Base-by-base conservation (phyloP, 176 grass and related monocot genomes). In the Hordeum marinum region DNA sequence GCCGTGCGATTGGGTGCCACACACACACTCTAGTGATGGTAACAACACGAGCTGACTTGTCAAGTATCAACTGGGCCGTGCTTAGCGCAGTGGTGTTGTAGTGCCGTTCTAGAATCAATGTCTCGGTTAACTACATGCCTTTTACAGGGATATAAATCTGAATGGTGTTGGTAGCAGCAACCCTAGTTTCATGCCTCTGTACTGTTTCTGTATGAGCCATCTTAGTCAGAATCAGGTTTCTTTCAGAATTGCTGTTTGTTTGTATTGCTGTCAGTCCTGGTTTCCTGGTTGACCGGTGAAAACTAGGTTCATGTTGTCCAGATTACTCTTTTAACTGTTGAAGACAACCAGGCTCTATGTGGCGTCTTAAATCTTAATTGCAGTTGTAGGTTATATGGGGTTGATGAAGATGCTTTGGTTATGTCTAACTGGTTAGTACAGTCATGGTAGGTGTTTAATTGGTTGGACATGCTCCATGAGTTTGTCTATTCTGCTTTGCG, bases 401-500 rank as follows among this genome's bases (percentile, higher is more conserved):
- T 55, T 67, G n/a, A 25, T 12, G 34, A 72, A 82, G 13, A 73
- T 57, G 58, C 20, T 78, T 21, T 78, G 35, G 42, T 75, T 59
- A 83, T 66, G 10, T 59, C 4, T 78, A 63, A 63, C 62, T 77
- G 69, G 23, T 59, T 89, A 37, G 62, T 20, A 69, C 21, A 73
- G 12, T 42, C 60, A 61, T 57, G 21, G 21, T 69, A 69, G 78
- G 24, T 1, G 7, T 7, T 24, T 31, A 71, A 32, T 21, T 86
- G 66, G 75, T 75, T 83, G 20, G 29, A 34, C 67, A 69, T 80
- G 42, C 60, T 79, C 39, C 60, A 43, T 84, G 31, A 61, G 37
- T 66, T 79, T 80, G 9, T n/a, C 20, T 83, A 69, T 7, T 90
- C 61, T 84, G 45, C 27, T 84, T 75, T 80, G 60, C 50, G 42